phyloP scores from a whole-genome alignment of 2,329 filamentous ascomycete genomes.

The Didymella glomerata region DNA sequence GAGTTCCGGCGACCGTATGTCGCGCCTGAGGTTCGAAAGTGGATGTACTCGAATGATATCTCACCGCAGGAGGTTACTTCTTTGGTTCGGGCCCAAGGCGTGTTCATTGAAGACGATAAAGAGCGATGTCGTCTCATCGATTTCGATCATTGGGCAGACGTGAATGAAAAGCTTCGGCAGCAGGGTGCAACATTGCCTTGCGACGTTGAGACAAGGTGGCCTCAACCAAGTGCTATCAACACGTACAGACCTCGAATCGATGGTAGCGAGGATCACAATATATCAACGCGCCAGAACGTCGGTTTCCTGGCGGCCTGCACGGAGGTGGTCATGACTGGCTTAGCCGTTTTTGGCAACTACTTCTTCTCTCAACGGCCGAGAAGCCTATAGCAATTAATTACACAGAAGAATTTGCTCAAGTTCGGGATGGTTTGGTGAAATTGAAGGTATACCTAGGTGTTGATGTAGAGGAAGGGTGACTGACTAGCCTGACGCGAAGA shows the following conservation, averaged over 20 bases:
- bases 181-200: neutral
- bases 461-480: neutral
- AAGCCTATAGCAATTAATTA: neutral
- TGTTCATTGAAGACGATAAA: neutral
- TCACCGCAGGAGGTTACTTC: neutral
- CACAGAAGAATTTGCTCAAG: neutral
- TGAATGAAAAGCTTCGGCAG: neutral
- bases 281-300: neutral
- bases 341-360: neutral
- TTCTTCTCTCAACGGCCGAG: neutral
- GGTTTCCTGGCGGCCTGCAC: neutral
- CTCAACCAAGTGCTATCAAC: neutral
- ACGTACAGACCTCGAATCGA: neutral
- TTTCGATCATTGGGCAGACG: neutral
- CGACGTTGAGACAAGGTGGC: neutral
- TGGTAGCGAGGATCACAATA: neutral
- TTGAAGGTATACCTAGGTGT: neutral
- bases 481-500: constrained; percentile 1
- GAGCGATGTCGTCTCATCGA: neutral
- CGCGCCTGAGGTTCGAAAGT: neutral
- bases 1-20: neutral
- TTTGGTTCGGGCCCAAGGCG: neutral
- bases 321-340: neutral
- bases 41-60: neutral
- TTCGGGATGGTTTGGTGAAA: neutral